These are phyloP conservation scores for Antitrichia curtipendula DNA, from an alignment of 225 moss, liverwort and hornwort species.

Conservation along the genomic window DNA sequence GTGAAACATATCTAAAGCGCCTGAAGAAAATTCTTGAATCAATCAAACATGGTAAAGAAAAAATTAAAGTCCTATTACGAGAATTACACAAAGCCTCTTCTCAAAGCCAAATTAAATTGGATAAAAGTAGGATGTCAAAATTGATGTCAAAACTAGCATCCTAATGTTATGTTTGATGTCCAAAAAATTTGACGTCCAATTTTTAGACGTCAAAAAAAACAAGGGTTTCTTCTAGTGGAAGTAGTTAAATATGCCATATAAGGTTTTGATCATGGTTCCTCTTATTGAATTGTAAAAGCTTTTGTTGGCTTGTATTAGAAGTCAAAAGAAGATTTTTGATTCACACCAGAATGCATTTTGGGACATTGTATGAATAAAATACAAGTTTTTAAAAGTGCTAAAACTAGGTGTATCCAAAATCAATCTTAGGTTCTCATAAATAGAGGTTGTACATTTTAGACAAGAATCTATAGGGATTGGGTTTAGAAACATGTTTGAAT, in stretches of 20 bases:
- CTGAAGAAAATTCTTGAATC: not conserved
- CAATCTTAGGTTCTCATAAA: fast-evolving
- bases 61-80: no score
- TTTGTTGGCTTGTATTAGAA: not conserved
- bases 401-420: fast-evolving
- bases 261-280: not conserved
- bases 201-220: no score
- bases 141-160: no score
- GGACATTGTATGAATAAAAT: not conserved
- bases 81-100: not conserved
- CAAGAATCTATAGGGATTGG: not conserved
- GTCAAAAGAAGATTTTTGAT: not conserved
- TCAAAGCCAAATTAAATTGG: not conserved
- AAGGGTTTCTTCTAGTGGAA: no score
- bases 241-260: no score
- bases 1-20: no score
- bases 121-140: no score
- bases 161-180: no score
- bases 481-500: not conserved
- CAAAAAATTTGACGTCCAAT: no score
- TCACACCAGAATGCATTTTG: fast-evolving
- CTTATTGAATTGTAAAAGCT: not conserved
- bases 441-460: not conserved
- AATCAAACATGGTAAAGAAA: not conserved
- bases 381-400: not conserved